Base-by-base conservation (phyloP, 2,329 filamentous ascomycete genomes). In the Epichloe gansuensis region DNA sequence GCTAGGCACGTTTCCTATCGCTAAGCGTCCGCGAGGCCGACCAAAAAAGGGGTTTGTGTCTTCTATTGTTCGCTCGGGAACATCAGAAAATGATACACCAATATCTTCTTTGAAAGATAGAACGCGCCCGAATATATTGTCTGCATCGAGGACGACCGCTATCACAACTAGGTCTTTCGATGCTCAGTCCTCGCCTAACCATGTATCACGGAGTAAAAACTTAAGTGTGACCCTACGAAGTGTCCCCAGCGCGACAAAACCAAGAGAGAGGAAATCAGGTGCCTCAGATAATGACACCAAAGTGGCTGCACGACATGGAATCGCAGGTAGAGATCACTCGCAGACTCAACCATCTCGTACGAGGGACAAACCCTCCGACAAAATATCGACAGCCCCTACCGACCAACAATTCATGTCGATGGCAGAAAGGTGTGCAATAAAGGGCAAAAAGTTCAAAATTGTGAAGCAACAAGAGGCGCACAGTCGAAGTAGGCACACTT, bases 341-440 rank as follows among this genome's bases (percentile, higher is more conserved):
- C 36, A 11, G 35, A 45, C 15, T 36, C 41, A 13, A 17, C 9
- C 34, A 27, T 39, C 41, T 27, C 9, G 49, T 50, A 17, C 45
- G 54, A 46, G 15, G 35, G 40, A 36, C 21, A 38, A 31, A 40
- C 5, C 17, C 13, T 41, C 15, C 21, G 21, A 36, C 44, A 12
- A 40, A 41, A 13, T n/a, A 41, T 44, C 7, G 11, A 41, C 27
- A 48, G n/a, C 31, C 17, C 31, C 48, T 23, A 15, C 53, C 34
- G 57, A 60, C 45, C 60, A 59, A 11, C 63, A 67, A 11, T 71
- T 75, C 47, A 67, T 81, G 66, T 80, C 78, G 5, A 74, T 81
- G 73, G 71, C 72, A 39, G 77, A 81, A 57, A 71, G 76, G n/a
- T 74, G 79, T 70, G 75, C 72, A 36, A 65, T 77, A 2, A 70